phyloP scores from a whole-genome alignment of 2,329 filamentous ascomycete species.

The Zymoseptoria crescenta region DNA sequence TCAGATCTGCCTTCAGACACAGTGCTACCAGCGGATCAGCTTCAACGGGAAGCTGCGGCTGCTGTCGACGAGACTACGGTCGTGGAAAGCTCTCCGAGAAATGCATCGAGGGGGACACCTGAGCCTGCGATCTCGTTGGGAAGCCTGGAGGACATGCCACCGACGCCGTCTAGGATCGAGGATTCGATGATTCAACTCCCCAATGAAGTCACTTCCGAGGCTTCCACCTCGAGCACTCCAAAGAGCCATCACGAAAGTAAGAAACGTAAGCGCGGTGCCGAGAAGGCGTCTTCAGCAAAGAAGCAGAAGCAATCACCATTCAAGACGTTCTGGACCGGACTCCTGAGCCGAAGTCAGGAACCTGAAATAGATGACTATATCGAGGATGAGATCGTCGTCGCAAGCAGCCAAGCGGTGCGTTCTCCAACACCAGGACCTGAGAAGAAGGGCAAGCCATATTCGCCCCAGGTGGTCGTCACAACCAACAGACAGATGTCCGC shows the following conservation, averaged over 20 bases:
- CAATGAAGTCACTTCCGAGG: neutral
- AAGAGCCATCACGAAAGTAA: conserved; percentile 7
- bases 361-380: conserved; percentile 30
- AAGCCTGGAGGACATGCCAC: neutral
- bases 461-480: neutral
- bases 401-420: conserved; percentile 15
- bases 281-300: conserved; percentile 10
- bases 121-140: neutral
- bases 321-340: conserved; percentile 20
- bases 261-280: conserved; percentile 24
- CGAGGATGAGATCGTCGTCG: conserved; percentile 36
- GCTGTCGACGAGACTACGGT: conserved; percentile 4
- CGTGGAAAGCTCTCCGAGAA: conserved; percentile 2
- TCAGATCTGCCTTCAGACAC: conserved; percentile 23
- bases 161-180: conserved; percentile 4
- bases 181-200: conserved; percentile 1
- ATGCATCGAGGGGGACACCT: neutral
- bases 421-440: neutral
- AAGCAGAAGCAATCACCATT: conserved; percentile 24
- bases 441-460: neutral
- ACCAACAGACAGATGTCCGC: neutral
- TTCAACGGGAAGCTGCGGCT: conserved; percentile 21
- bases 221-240: neutral
- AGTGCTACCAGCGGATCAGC: conserved; percentile 18
- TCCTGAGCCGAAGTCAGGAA: conserved; percentile 17